Conservation (phyloP, 2,329 filamentous ascomycete genomes). For the Grosmannia penicillata region DNA sequence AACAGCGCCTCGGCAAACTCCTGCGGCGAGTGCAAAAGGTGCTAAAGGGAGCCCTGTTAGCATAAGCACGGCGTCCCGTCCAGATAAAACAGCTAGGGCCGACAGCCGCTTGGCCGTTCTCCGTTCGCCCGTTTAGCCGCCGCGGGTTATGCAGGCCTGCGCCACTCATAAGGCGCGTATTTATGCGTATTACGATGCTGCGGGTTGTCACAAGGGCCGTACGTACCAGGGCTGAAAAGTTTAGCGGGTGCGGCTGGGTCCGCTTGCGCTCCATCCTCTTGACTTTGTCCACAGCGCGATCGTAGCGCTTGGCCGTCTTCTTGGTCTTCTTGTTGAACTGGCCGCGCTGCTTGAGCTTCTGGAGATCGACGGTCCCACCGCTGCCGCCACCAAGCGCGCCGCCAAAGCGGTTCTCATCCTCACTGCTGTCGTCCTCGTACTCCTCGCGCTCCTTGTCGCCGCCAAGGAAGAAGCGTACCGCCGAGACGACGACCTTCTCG, state of each 20-base stretch:
- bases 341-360: constrained; percentile 67
- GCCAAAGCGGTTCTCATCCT: constrained; percentile 38
- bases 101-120: no score
- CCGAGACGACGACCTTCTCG: constrained; percentile 79
- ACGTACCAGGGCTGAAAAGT: constrained; percentile 68
- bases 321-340: constrained; percentile 95
- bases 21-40: constrained; percentile 87
- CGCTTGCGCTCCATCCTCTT: constrained; percentile 81
- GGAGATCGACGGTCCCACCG: constrained; percentile 47
- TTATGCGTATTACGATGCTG: no score
- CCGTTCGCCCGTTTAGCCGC: no score
- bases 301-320: constrained; percentile 67
- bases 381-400: constrained; percentile 8
- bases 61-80: no score
- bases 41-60: constrained; percentile 21
- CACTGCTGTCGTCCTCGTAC: constrained; percentile 74
- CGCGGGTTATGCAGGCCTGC: no score
- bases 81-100: neutral
- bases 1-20: constrained; percentile 85
- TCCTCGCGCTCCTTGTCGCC: constrained; percentile 94
- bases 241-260: constrained; percentile 70
- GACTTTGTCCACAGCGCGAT: constrained; percentile 67
- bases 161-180: no score
- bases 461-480: constrained; percentile 86
- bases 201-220: no score